Conservation (phyloP, 176 grass and related monocot species). For the Hsuehochloa calcarea region DNA sequence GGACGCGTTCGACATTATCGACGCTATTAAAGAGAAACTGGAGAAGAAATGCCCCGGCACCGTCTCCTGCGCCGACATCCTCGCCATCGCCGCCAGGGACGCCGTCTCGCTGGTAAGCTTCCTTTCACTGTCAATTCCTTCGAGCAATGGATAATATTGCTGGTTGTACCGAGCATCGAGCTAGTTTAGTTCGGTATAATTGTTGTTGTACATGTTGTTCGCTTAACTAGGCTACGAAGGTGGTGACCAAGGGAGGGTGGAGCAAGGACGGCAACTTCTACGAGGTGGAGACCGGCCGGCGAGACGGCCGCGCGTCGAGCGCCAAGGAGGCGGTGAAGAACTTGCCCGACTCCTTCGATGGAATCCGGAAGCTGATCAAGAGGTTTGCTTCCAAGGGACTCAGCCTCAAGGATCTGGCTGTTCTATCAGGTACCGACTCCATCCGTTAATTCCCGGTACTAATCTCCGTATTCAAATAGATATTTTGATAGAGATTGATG, state of each 20-base stretch:
- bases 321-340: constrained; percentile 43
- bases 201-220: background rate
- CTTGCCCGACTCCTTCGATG: constrained; percentile 62
- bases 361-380: constrained; percentile 46
- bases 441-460: background rate
- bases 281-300: constrained; percentile 65
- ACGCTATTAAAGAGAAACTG: constrained; percentile 39
- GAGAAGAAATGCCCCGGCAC: constrained; percentile 42
- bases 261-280: constrained; percentile 61
- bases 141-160: no score
- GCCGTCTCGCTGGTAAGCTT: constrained; percentile 41
- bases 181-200: background rate
- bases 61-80: constrained; percentile 84
- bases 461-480: no score
- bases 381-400: constrained; percentile 64
- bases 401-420: constrained; percentile 64
- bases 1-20: constrained; percentile 42
- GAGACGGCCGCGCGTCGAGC: constrained; percentile 47
- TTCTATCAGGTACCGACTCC: constrained; percentile 54
- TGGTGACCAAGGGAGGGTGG: constrained; percentile 52
- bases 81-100: constrained; percentile 76
- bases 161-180: background rate
- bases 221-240: constrained; percentile 37
- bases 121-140: background rate
- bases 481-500: no score